Conservation (phyloP, 768 basidiomycete genomes). For the Pisolithus marmoratus region DNA sequence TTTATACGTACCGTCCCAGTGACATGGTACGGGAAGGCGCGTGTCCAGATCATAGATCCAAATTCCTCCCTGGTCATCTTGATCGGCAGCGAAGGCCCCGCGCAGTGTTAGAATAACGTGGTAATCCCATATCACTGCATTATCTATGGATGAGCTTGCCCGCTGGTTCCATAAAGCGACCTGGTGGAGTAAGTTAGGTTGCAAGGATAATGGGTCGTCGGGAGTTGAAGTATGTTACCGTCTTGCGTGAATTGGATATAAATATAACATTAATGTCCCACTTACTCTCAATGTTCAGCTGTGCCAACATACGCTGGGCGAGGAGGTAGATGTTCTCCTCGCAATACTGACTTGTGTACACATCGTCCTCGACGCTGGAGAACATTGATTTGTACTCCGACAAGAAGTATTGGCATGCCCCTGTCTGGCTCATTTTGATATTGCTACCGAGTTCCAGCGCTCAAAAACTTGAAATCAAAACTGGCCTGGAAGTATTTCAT, state of each 20-base stretch:
- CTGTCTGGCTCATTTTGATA: too few species aligned
- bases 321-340: slow-evolving; percentile 73
- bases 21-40: slow-evolving; percentile 44
- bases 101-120: slow-evolving; percentile 60
- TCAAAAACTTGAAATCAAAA: too few species aligned
- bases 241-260: slow-evolving; percentile 58
- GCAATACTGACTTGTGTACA: slow-evolving; percentile 61
- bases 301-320: slow-evolving; percentile 35
- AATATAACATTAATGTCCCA: slow-evolving; percentile 57
- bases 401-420: neutral
- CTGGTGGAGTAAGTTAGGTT: slow-evolving; percentile 28
- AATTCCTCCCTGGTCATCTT: slow-evolving; percentile 11
- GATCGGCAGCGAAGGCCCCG: slow-evolving; percentile 15
- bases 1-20: slow-evolving; percentile 38
- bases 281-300: slow-evolving; percentile 17
- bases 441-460: too few species aligned
- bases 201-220: neutral
- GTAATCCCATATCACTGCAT: slow-evolving; percentile 66
- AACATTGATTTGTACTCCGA: slow-evolving; percentile 24
- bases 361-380: slow-evolving; percentile 17
- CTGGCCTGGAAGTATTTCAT: too few species aligned
- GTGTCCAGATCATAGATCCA: slow-evolving; percentile 76
- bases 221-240: slow-evolving; percentile 33
- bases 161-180: slow-evolving; percentile 64
- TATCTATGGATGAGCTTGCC: slow-evolving; percentile 27